A percentile compares a stretch with the other conserved stretches of the same genome.
phyloP scores from a whole-genome alignment of 352 stramenopile species.

The Globisporangium megalacanthum region DNA sequence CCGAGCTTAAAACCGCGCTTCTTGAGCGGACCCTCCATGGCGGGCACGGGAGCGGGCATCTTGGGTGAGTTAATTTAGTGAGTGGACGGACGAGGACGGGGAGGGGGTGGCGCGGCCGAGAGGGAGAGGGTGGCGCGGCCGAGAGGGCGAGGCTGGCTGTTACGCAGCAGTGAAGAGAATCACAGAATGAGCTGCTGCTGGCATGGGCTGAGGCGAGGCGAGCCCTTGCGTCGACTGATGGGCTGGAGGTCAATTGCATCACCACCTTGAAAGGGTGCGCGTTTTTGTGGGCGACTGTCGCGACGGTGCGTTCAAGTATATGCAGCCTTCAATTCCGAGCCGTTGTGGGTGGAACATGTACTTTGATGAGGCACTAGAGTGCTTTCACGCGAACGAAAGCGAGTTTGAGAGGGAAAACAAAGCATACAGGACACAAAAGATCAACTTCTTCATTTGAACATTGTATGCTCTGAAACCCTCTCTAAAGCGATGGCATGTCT shows the following conservation, averaged over 20 bases:
- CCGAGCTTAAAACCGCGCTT: constrained; percentile 64
- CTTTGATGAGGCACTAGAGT: background rate
- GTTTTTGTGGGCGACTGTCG: constrained; percentile 3
- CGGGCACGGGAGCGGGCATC: background rate
- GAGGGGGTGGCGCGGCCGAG: too few relatives aligned
- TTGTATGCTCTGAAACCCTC: too few relatives aligned
- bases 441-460: too few relatives aligned
- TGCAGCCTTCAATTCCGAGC: background rate
- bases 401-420: too few relatives aligned
- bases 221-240: background rate
- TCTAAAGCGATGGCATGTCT: too few relatives aligned
- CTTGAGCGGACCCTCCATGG: constrained; percentile 68
- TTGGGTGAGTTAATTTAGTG: background rate
- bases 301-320: background rate
- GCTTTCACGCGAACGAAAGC: background rate
- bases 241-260: too few relatives aligned
- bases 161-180: constrained; percentile 2
- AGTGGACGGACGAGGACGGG: too few relatives aligned
- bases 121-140: background rate
- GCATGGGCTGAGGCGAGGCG: background rate
- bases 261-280: background rate
- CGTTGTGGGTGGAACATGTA: background rate
- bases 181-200: background rate
- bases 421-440: too few relatives aligned
- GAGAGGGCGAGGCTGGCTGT: background rate